Conservation (phyloP, 192 early-diverging fungal genomes). For the Phycomyces nitens region DNA sequence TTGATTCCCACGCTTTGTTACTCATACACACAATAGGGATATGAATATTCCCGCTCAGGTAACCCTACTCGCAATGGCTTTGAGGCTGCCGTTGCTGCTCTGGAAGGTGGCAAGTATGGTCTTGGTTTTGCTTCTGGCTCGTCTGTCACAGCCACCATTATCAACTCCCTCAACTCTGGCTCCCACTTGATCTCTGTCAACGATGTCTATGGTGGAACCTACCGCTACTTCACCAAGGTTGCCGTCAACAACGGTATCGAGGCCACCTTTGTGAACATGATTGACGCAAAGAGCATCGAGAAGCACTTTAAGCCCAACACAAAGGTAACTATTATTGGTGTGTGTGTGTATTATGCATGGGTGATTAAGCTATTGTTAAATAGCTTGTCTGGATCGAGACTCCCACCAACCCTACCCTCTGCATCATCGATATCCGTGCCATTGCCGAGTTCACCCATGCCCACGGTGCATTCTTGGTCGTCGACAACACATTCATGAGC, state of each 20-base stretch:
- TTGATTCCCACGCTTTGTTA: neutral
- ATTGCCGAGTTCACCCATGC: conserved; percentile 62
- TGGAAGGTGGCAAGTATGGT: conserved; percentile 88
- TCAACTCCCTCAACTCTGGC: conserved; percentile 64
- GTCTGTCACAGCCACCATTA: conserved; percentile 77
- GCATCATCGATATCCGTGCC: conserved; percentile 74
- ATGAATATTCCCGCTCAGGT: conserved; percentile 78
- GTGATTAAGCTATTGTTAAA: no score
- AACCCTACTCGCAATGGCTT: conserved; percentile 77
- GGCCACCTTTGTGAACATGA: conserved; percentile 77
- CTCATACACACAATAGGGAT: conserved; percentile 40
- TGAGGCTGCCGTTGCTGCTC: conserved; percentile 84
- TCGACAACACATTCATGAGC: conserved; percentile 86
- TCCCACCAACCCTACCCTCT: conserved; percentile 84
- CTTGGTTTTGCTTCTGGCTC: conserved; percentile 83
- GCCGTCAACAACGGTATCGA: conserved; percentile 62
- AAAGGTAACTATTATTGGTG: conserved; percentile 28
- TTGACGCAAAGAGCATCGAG: conserved; percentile 61
- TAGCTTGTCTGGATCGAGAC: conserved; percentile 82
- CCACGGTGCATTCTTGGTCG: conserved; percentile 64
- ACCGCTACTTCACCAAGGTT: conserved; percentile 86
- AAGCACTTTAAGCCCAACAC: conserved; percentile 67
- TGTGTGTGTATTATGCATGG: no score
- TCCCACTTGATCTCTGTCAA: conserved; percentile 81
- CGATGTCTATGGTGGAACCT: conserved; percentile 89